phyloP scores from a whole-genome alignment of 1,284 basidiomycete species.

The Amylostereum chailletii region DNA sequence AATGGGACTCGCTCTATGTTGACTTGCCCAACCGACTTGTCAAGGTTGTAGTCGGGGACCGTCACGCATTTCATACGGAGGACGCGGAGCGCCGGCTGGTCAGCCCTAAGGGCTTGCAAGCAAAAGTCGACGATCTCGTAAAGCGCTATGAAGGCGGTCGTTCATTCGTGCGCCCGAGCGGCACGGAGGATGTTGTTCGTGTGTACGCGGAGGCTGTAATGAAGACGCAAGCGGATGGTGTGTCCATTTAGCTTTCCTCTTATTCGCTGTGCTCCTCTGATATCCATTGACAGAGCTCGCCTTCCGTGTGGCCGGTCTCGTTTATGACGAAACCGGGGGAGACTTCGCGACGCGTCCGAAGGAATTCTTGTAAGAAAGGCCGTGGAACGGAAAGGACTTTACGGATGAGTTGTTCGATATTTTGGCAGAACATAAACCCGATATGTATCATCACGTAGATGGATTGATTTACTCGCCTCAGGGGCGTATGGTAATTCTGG shows the following conservation, averaged over 20 bases:
- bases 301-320: slow-evolving; percentile 73
- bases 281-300: slow-evolving; percentile 54
- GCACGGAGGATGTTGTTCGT: slow-evolving; percentile 96
- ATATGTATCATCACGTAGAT: too few species aligned
- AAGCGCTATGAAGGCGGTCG: slow-evolving; percentile 79
- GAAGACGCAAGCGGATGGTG: slow-evolving; percentile 75
- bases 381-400: too few species aligned
- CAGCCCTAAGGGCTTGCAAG: slow-evolving; percentile 76
- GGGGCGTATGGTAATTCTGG: too few species aligned
- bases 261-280: not conserved
- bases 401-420: too few species aligned
- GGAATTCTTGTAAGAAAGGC: slow-evolving; percentile 44
- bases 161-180: slow-evolving; percentile 92
- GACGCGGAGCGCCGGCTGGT: slow-evolving; percentile 91
- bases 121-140: slow-evolving; percentile 81
- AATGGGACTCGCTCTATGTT: slow-evolving; percentile 92
- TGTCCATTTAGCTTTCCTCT: slow-evolving; percentile 19
- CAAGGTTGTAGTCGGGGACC: slow-evolving; percentile 86
- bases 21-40: slow-evolving; percentile 96
- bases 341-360: slow-evolving; percentile 58
- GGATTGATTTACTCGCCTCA: too few species aligned
- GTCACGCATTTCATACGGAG: slow-evolving; percentile 82
- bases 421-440: too few species aligned
- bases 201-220: slow-evolving; percentile 92
- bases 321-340: slow-evolving; percentile 73